Conservation (phyloP, 2,329 filamentous ascomycete species). For the Cytospora piceicola region DNA sequence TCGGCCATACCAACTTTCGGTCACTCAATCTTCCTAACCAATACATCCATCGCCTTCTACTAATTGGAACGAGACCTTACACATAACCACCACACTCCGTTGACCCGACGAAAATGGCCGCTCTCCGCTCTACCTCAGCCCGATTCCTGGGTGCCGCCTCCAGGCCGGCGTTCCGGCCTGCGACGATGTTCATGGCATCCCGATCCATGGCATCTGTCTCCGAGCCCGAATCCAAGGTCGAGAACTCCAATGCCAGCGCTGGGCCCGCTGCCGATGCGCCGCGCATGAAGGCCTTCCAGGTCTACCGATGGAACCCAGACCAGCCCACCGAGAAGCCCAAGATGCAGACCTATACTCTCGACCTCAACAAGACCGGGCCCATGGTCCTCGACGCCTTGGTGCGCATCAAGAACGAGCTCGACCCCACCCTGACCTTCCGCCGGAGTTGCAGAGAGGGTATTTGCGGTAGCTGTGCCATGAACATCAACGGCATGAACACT, state of each 20-base stretch:
- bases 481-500: constrained; percentile 99
- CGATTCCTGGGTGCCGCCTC: constrained; percentile 54
- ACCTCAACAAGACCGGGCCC: constrained; percentile 97
- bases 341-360: constrained; percentile 94
- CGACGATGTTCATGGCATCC: constrained; percentile 41
- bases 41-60: background rate
- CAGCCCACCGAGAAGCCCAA: constrained; percentile 87
- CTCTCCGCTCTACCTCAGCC: constrained; percentile 62
- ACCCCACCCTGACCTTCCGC: constrained; percentile 95
- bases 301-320: constrained; percentile 99
- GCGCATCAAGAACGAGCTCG: constrained; percentile 98
- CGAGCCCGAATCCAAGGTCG: constrained; percentile 48
- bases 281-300: constrained; percentile 90
- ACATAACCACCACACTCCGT: constrained; percentile 4
- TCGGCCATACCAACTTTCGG: background rate
- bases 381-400: constrained; percentile 98
- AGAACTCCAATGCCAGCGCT: constrained; percentile 23
- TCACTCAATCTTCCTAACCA: background rate
- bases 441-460: constrained; percentile 97
- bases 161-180: constrained; percentile 47
- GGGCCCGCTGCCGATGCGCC: constrained; percentile 63
- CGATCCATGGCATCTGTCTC: constrained; percentile 61
- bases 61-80: constrained; percentile 10
- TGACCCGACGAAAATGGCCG: constrained; percentile 52
- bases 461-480: constrained; percentile 98